Conservation (phyloP, 2,329 filamentous ascomycete species). For the Macroventuria anomochaeta region DNA sequence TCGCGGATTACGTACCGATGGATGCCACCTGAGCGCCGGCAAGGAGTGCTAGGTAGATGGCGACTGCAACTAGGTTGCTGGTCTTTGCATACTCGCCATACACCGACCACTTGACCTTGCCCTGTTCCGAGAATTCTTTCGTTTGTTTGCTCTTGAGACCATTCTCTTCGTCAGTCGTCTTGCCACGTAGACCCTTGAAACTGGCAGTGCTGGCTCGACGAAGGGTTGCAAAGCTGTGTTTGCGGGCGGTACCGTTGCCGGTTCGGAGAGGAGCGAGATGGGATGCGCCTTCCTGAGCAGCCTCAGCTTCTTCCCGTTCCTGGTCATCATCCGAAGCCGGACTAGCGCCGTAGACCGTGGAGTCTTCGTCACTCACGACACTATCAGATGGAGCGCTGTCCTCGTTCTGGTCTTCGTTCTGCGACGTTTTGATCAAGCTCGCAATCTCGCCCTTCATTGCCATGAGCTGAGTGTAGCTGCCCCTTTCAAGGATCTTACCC, state of each 20-base stretch:
- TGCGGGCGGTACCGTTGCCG: constrained; percentile 63
- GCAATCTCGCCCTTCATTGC: constrained; percentile 92
- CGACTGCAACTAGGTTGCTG: constrained; percentile 85
- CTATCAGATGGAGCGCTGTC: constrained; percentile 57
- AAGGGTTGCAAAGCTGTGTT: constrained; percentile 76
- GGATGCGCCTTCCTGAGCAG: constrained; percentile 70
- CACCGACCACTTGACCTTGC: constrained; percentile 97
- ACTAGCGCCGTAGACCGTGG: constrained; percentile 60
- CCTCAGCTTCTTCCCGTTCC: constrained; percentile 61
- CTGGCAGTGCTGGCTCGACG: constrained; percentile 91
- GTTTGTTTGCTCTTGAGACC: constrained; percentile 78
- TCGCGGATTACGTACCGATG: constrained; percentile 65
- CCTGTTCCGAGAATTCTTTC: constrained; percentile 90
- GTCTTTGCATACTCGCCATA: constrained; percentile 95
- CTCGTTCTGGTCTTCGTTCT: constrained; percentile 59
- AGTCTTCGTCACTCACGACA: constrained; percentile 73
- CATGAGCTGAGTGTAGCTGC: constrained; percentile 88
- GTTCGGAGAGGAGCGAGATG: constrained; percentile 77
- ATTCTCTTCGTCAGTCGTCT: constrained; percentile 81
- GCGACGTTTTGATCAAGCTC: constrained; percentile 79
- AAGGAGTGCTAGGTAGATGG: constrained; percentile 77
- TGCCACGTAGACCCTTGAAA: constrained; percentile 84
- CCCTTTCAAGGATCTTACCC: constrained; percentile 82
- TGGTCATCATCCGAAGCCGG: constrained; percentile 58
- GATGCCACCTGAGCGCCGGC: constrained; percentile 81